Evolutionary conservation across 2,329 filamentous ascomycete species (phyloP).

Genomic region (Fusarium devonianum): DNA sequence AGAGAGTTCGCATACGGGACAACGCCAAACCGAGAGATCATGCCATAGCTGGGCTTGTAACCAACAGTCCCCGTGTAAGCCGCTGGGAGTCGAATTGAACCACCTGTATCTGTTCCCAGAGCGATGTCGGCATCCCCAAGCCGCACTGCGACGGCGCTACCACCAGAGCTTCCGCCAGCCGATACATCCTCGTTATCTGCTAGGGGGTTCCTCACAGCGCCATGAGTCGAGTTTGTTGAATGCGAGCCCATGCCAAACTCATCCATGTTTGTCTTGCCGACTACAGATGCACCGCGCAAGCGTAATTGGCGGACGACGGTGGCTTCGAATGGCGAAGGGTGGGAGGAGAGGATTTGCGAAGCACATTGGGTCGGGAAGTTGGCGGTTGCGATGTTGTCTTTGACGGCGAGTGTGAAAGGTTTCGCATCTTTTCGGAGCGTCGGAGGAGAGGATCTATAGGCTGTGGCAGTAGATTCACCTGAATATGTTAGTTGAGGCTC

Average conservation of each 20-base stretch:
- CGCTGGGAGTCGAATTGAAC: slow-evolving; percentile 85
- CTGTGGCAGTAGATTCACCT: slow-evolving; percentile 18
- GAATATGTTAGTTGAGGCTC: slow-evolving; percentile 9
- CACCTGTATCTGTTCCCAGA: slow-evolving; percentile 92
- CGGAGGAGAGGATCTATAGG: slow-evolving; percentile 15
- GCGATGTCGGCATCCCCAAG: slow-evolving; percentile 66
- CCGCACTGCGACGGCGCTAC: slow-evolving; percentile 85
- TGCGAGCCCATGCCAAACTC: slow-evolving; percentile 97
- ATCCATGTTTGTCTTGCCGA: slow-evolving; percentile 91
- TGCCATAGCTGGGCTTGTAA: slow-evolving; percentile 91
- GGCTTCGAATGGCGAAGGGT: slow-evolving; percentile 80
- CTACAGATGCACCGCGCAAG: slow-evolving; percentile 66
- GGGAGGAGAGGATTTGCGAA: slow-evolving; percentile 74
- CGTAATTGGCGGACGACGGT: slow-evolving; percentile 77
- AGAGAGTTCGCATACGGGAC: slow-evolving; percentile 92
- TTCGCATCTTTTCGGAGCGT: slow-evolving; percentile 33
- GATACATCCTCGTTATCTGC: slow-evolving; percentile 58
- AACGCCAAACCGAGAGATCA: slow-evolving; percentile 85
- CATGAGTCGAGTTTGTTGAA: slow-evolving; percentile 73
- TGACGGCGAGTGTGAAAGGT: slow-evolving; percentile 65
- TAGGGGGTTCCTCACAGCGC: slow-evolving; percentile 65
- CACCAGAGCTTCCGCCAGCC: slow-evolving; percentile 89
- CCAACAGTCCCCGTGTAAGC: slow-evolving; percentile 85
- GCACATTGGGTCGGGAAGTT: slow-evolving; percentile 81
- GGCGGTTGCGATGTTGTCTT: slow-evolving; percentile 78